Percentiles rank a stretch among this genome's conserved stretches.
These are phyloP conservation scores for Entomortierella chlamydospora DNA, from an alignment of 192 early-diverging fungal species.

Conservation along the genomic window DNA sequence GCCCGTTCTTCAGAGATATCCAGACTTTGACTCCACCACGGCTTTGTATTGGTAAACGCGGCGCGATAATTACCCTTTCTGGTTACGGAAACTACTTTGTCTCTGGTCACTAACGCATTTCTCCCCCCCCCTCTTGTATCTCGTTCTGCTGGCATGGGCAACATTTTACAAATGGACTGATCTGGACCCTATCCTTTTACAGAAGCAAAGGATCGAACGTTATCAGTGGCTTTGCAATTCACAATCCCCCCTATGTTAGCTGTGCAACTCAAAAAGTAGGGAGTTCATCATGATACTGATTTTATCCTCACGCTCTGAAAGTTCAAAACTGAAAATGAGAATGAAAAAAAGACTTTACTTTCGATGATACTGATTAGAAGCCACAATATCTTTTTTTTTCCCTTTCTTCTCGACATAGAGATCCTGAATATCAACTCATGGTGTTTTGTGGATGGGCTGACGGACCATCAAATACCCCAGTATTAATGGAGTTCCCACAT, in stretches of 20 bases:
- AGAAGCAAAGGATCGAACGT: conserved; percentile 52
- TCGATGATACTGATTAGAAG: not conserved
- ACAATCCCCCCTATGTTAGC: conserved; percentile 34
- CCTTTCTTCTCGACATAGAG: conserved; percentile 12
- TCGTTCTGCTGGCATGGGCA: too few species aligned
- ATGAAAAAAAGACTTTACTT: not conserved
- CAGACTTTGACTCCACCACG: conserved; percentile 28
- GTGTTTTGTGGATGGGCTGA: conserved; percentile 56
- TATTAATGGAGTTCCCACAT: conserved; percentile 60
- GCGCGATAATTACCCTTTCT: not conserved
- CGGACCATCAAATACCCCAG: conserved; percentile 8
- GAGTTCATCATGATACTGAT: not conserved
- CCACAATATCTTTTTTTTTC: conserved; percentile 7
- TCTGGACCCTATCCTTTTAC: not conserved
- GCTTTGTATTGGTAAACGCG: conserved; percentile 30
- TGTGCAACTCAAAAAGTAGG: conserved; percentile 38
- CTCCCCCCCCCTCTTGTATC: too few species aligned
- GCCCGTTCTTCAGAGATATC: conserved; percentile 42
- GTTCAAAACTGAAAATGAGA: too few species aligned
- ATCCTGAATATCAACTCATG: conserved; percentile 50
- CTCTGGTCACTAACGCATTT: too few species aligned
- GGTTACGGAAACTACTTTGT: too few species aligned
- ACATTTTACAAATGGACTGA: too few species aligned
- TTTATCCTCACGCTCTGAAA: too few species aligned
- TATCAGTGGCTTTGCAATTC: conserved; percentile 19